Evolutionary conservation across 192 early-diverging fungal genomes (phyloP), one percentile per base, ranked within the genome.

Genomic region (Spizellomyces punctatus): DNA sequence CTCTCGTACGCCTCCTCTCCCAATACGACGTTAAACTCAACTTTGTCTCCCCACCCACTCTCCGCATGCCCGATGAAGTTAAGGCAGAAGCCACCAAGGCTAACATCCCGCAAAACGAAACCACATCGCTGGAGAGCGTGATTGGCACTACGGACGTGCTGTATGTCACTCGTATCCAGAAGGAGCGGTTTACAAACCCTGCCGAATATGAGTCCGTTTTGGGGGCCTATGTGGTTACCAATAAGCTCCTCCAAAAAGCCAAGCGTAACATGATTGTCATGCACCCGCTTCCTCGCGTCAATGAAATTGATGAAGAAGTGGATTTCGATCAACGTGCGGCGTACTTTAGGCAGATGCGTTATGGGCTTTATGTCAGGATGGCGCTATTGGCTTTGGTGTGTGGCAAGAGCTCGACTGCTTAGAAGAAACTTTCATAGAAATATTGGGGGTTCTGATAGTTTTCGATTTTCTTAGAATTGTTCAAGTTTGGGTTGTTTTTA

Each of bases 331-430:
- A 91, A 77, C 88, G 97, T 46, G 95, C 97, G 14, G 95, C 94
- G 19, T 99, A 99, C 82, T 99, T 99, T 87, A 84, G 96, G 63
- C 97, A 99, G 81, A 98, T 99, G 97, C 85, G 89, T 27, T 96
- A 98, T 82, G 97, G 97, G 66, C 85, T 99, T 78, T 98, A 91
- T 84, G 97, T 98, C 6, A 89, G 97, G 58, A 99, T 99, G 97
- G 96, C 97, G 8, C 83, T 99, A 27, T 80, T 99, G 64, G 93
- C 95, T 48, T 85, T 98, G 58, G 93, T 86, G 6, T 64, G 78
- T 57, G 85, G 85, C 43, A 63, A 36, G 27, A 36, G 27, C 27
- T 36, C 27, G 27, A 36, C 27, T 36, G 27, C 27, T 0, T 36
- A 36, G 27, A 36, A 3, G n/a, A n/a, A 36, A 36, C 27, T 36